Percentiles rank a stretch among this genome's conserved stretches.
Evolutionary conservation across 305 asterid genomes (phyloP).

Genomic region (Fraxinus floribunda): DNA sequence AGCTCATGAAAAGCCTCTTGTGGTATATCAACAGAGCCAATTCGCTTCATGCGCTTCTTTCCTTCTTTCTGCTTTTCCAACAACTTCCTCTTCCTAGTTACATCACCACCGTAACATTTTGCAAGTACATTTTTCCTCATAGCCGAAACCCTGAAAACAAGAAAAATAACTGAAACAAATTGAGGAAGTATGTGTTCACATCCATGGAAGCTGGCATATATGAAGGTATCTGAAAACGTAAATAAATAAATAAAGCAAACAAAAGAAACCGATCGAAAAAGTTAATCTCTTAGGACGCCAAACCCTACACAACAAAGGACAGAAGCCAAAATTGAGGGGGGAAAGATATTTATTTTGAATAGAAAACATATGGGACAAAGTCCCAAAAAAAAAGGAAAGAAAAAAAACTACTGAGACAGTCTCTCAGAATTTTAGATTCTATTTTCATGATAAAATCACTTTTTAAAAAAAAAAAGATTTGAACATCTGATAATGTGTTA

Average conservation of each 20-base stretch:
- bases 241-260: not conserved
- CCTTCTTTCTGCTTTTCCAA: conserved; percentile 98
- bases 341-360: not conserved
- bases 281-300: not conserved
- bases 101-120: conserved; percentile 91
- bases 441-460: not conserved
- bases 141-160: conserved; percentile 61
- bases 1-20: conserved; percentile 94
- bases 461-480: not conserved
- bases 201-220: not conserved
- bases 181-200: not conserved
- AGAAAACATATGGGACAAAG: not conserved
- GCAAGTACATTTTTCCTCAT: conserved; percentile 97
- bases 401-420: not conserved
- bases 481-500: not conserved
- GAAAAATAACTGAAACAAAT: conserved; percentile 10
- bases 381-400: not conserved
- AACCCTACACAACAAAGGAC: not conserved
- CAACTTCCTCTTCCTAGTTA: conserved; percentile 78
- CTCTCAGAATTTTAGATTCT: not conserved
- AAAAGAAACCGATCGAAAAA: not conserved
- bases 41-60: conserved; percentile 96
- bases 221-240: not conserved
- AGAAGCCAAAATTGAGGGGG: not conserved
- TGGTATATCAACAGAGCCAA: conserved; percentile 94